Evolutionary conservation across 306 rosid genomes (phyloP).

Genomic region (Astragalus glycyphyllos): DNA sequence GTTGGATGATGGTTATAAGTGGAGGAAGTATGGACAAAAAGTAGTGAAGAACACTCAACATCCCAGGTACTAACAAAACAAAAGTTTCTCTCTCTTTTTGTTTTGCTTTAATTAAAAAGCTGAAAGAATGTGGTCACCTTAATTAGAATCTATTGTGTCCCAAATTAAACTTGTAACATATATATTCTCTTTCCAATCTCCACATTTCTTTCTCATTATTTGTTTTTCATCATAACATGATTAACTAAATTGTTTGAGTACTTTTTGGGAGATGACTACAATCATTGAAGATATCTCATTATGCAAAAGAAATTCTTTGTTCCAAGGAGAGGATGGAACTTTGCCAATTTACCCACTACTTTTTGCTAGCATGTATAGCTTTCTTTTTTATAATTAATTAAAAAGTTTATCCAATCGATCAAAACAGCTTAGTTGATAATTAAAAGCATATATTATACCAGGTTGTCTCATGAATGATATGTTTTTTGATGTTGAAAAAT

Average conservation of each 20-base stretch:
- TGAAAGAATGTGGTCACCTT: constrained; percentile 10
- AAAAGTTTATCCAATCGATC: too few species aligned
- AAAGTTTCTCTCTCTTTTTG: constrained; percentile 10
- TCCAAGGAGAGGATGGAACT: constrained; percentile 5
- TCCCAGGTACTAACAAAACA: constrained; percentile 70
- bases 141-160: neutral
- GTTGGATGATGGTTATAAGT: constrained; percentile 97
- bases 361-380: too few species aligned
- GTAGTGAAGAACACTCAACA: constrained; percentile 99
- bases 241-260: constrained; percentile 35
- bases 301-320: constrained; percentile 21
- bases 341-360: neutral
- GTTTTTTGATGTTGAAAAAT: too few species aligned
- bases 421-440: too few species aligned
- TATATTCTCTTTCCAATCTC: constrained; percentile 43
- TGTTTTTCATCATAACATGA: constrained; percentile 42
- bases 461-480: too few species aligned
- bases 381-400: too few species aligned
- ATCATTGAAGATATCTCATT: constrained; percentile 33
- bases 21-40: constrained; percentile 99
- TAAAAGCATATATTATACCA: too few species aligned
- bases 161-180: neutral
- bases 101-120: constrained; percentile 31
- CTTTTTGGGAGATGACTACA: constrained; percentile 35
- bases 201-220: constrained; percentile 45